Conservation (phyloP, 306 rosid species). For the Hippophae gyantsensis region DNA sequence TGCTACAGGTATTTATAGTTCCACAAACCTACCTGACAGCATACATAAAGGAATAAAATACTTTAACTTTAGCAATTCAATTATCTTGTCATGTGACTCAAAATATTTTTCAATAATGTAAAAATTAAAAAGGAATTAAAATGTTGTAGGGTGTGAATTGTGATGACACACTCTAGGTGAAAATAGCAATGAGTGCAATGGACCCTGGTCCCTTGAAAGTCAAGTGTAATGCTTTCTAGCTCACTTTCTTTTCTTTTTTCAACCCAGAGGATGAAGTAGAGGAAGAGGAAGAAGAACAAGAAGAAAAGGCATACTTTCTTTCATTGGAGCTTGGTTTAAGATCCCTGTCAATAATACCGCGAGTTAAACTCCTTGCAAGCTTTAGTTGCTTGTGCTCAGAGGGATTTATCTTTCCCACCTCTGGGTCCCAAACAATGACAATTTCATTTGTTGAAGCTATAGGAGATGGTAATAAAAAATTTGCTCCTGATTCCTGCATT, state of each 20-base stretch:
- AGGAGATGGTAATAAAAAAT: conserved; percentile 85
- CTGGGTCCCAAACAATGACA: conserved; percentile 93
- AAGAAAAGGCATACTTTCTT: conserved; percentile 62
- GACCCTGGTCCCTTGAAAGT: not conserved
- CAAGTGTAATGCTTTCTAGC: conserved; percentile 9
- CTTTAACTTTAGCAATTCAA: not conserved
- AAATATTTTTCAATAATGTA: no score
- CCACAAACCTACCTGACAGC: no score
- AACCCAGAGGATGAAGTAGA: no score
- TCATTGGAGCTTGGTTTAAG: conserved; percentile 86
- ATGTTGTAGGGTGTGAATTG: no score
- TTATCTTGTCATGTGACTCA: not conserved
- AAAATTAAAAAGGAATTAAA: no score
- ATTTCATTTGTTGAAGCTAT: conserved; percentile 86
- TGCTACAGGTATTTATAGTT: no score
- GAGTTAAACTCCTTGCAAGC: conserved; percentile 92
- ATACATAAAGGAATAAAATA: not conserved
- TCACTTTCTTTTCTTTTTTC: no score
- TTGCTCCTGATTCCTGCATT: conserved; percentile 91
- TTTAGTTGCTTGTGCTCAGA: conserved; percentile 97
- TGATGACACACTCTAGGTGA: not conserved
- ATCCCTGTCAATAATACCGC: conserved; percentile 94
- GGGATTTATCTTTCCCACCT: conserved; percentile 81
- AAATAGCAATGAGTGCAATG: not conserved
- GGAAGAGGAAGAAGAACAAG: no score